These are phyloP conservation scores for Phragmites australis DNA, from an alignment of 176 grass and related monocot species.

Conservation along the genomic window DNA sequence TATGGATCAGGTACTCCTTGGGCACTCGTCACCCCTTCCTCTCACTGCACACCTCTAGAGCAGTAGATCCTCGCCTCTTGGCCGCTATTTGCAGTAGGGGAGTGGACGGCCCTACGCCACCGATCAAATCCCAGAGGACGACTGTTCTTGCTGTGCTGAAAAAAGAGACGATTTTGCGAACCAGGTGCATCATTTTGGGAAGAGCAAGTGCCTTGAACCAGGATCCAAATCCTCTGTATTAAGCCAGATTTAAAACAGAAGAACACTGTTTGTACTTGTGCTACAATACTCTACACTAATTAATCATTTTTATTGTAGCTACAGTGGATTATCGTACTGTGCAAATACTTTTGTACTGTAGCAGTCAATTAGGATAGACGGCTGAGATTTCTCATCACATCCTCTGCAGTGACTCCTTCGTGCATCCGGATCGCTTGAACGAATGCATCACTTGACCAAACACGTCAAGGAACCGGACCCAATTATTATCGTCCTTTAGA, in stretches of 20 bases:
- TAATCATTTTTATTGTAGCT: too few relatives aligned
- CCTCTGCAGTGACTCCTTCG: too few relatives aligned
- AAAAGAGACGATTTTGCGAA: background rate
- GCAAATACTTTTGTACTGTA: too few relatives aligned
- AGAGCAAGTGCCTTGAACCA: background rate
- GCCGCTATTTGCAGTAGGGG: background rate
- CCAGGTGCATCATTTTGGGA: background rate
- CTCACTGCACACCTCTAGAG: too few relatives aligned
- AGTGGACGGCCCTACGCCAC: conserved; percentile 10
- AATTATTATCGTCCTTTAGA: conserved; percentile 12
- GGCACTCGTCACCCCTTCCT: background rate
- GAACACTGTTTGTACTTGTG: too few relatives aligned
- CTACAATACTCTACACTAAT: too few relatives aligned
- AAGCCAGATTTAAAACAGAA: too few relatives aligned
- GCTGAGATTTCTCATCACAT: too few relatives aligned
- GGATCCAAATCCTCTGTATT: too few relatives aligned
- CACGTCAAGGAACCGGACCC: background rate
- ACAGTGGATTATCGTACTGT: too few relatives aligned
- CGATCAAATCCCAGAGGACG: background rate
- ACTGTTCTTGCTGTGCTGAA: background rate
- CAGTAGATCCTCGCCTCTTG: background rate
- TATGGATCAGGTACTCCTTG: background rate
- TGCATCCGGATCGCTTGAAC: too few relatives aligned
- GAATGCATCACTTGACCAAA: background rate
- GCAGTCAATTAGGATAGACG: too few relatives aligned